Evolutionary conservation across 805 yeast genomes (phyloP), one percentile per base, ranked within the genome.

Genomic region (Yarrowia alimentaria): DNA sequence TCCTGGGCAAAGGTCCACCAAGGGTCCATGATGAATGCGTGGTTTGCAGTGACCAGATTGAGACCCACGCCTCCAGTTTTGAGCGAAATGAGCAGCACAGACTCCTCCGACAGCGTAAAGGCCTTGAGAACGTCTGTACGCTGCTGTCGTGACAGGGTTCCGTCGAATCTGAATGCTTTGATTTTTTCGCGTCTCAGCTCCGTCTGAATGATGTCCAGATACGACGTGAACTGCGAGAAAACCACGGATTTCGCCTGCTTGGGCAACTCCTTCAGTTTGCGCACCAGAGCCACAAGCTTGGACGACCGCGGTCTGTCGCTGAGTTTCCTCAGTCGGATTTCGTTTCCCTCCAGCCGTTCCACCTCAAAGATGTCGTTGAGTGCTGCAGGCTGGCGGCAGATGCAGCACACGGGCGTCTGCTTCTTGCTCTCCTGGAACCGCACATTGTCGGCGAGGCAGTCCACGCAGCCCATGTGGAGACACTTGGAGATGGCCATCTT

Each of bases 1-100:
- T 88, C 96, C 50, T 83, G 79, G 42, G 95, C 86, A 37, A 87
- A 94, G 22, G 93, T 85, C 97, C 97, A 90, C 93, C 96, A 90
- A 0, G 97, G 96, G 61, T 90, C 97, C 87, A 91, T 83, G 77
- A 90, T 74, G 58, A 81, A 88, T 2, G 94, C 97, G 26, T 78
- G 74, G 0, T 86, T 83, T 0, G 97, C 95, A 45, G 82, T 79
- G 0, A 95, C 90, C 54, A 90, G 69, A 61, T 90, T 90, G 55
- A 90, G 71, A 0, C 97, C 97, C 10, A 89, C 96, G 6, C 97
- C 97, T 18, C 97, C 97, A 0, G 96, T 95, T 64, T 88, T 90
- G 55, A 89, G 68, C 6, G 95, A 84, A 14, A 90, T 63, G 17
- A 90, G 68, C 9, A 90, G 63, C 1, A 90, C 75, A 3, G 67